Base-by-base conservation (phyloP, 768 basidiomycete genomes). In the Boletus insuetus region DNA sequence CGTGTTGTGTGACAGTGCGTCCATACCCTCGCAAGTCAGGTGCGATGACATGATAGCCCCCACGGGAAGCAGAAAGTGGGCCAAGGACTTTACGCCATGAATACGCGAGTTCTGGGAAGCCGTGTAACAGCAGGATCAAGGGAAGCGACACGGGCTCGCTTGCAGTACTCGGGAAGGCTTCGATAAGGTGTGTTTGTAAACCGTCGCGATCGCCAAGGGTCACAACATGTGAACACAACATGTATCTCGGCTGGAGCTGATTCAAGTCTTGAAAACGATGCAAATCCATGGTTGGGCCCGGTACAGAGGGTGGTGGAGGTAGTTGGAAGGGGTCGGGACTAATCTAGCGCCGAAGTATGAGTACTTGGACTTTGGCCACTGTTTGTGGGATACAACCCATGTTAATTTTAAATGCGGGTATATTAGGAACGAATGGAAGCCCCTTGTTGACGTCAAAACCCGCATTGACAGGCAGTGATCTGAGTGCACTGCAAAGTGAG, bases 101-200 rank as follows among this genome's bases (percentile, higher is more conserved):
- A 63, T 81, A 84, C 3, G 84, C 79, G 7, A 86, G 74, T 61
- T 86, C 85, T 11, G 85, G 84, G 64, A 87, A 87, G 40, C 85
- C 85, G 57, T 86, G 84, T 2, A 87, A 65, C 22, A 87, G 79
- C 31, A 87, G 51, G 44, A 86, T 61, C 14, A 87, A 74, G 1
- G 79, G 82, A 6, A 72, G 67, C 20, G 69, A 63, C 37, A 59
- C 44, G 41, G 56, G 53, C 26, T 56, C 51, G 39, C 60, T 56
- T 50, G 51, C 14, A 47, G 49, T 35, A 34, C 59, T 57, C 20
- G 77, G 74, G 34, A 61, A 55, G 9, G 79, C 80, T 58, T 84
- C 82, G 26, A 85, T 73, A 35, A 81, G 67, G 55, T 84, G 80
- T 43, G 80, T 61, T 46, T 41, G 62, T 53, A 70, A 51, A 38